Conservation (phyloP, 2,329 filamentous ascomycete genomes). For the Sporothrix globosa region DNA sequence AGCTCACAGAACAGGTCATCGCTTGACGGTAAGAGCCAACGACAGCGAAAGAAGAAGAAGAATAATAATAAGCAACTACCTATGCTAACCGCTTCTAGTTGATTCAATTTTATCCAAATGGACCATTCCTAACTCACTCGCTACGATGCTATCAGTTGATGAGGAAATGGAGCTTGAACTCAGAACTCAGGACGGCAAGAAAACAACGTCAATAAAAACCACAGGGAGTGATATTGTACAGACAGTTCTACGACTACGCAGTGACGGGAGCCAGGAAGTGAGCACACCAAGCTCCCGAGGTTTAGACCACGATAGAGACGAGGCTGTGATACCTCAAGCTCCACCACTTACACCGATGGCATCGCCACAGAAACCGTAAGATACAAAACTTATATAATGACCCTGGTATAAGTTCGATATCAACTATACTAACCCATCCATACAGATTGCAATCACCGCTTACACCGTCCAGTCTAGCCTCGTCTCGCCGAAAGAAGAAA, state of each 20-base stretch:
- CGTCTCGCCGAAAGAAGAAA: constrained; percentile 2
- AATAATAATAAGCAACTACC: no score
- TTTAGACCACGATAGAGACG: background rate
- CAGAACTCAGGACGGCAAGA: constrained; percentile 2
- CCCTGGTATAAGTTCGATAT: no score
- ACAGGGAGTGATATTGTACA: constrained; percentile 25
- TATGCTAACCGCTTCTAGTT: constrained; percentile 28
- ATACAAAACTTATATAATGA: background rate
- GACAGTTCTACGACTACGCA: background rate
- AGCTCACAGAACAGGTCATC: constrained; percentile 34
- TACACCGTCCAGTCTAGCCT: constrained; percentile 14
- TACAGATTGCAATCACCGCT: background rate
- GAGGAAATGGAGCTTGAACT: constrained; percentile 27
- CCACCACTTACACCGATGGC: constrained; percentile 22
- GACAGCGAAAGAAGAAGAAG: no score
- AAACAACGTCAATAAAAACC: background rate
- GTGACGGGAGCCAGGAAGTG: background rate
- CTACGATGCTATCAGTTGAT: constrained; percentile 35
- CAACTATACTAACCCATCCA: background rate
- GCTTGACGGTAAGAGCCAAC: constrained; percentile 31
- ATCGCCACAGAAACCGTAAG: constrained; percentile 20
- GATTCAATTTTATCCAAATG: constrained; percentile 54
- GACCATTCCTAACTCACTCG: constrained; percentile 40
- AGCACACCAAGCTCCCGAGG: background rate
- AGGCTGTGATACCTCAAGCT: background rate